Evolutionary conservation across 2,329 filamentous ascomycete species (phyloP), one percentile per base, ranked within the genome.

Genomic region (Neurospora crassa): DNA sequence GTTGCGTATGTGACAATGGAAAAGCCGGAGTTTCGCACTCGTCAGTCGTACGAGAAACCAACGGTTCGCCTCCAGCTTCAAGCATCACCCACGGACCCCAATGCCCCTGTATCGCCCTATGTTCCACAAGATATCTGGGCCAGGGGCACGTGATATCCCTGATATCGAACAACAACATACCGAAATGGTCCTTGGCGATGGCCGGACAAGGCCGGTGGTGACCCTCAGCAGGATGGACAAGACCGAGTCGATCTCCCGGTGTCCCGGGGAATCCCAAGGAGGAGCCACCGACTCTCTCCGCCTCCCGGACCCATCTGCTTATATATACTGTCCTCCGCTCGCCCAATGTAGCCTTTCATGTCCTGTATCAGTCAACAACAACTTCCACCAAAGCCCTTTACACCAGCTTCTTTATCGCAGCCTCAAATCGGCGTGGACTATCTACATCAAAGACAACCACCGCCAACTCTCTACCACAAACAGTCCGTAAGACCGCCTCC

Each of bases 81-180:
- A 72, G 70, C 70, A 71, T 40, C 67, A 53, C 67, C 43, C 68
- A 73, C 43, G 69, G 53, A 45, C 45, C 63, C 40, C 42, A 20
- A 70, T 71, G 24, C 67, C 40, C 40, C 34, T 18, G 40, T 24
- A 40, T 29, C 10, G 40, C 43, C 69, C 47, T 67, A 24, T 70
- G 47, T 37, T 59, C 71, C 67, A 53, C 71, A 63, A 53, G 45
- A 53, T 67, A 47, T 67, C 29, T 8, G 14, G 37, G n/a, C 20
- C 18, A n/a, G 40, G 24, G 18, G 47, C 74, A 75, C 74, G 73
- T 76, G 74, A 74, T 69, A 73, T 68, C 74, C 75, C 74, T 74
- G 69, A 73, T 68, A 59, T 70, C 72, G 69, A 68, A 73, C 74
- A 67, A 70, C 40, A 69, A 12, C 67, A 63, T 63, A 63, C 53